A percentile compares a stretch with the other conserved stretches of the same genome.
phyloP scores from a whole-genome alignment of 148 eudicot species.

The Chenopodium album region DNA sequence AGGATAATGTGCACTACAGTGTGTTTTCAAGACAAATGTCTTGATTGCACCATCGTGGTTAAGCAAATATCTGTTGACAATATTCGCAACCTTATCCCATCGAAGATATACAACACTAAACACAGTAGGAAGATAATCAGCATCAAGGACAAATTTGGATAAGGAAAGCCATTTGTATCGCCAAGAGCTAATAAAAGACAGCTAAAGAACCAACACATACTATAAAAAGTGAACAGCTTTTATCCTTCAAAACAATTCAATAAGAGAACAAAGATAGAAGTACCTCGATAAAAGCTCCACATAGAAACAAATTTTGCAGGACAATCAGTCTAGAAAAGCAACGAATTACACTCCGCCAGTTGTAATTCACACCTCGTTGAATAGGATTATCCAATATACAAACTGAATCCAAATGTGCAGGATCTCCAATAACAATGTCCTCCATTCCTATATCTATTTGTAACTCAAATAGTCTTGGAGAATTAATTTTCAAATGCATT shows the following conservation, averaged over 20 bases:
- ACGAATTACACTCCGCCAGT: constrained; percentile 10
- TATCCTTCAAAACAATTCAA: neutral
- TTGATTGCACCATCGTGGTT: neutral
- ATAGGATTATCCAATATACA: neutral
- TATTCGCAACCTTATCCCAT: neutral
- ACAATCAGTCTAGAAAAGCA: constrained; percentile 3
- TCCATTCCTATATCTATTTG: neutral
- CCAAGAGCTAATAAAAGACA: constrained; percentile 16
- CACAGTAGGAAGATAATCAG: neutral
- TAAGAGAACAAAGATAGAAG: neutral
- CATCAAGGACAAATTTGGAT: neutral
- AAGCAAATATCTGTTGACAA: neutral
- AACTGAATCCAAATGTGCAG: neutral
- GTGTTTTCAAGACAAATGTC: neutral
- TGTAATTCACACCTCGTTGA: neutral
- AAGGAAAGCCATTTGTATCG: constrained; percentile 19
- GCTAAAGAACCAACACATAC: neutral
- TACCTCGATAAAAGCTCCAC: constrained; percentile 11
- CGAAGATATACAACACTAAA: neutral
- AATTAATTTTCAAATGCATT: constrained; percentile 4
- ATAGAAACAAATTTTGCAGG: neutral
- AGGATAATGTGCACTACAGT: neutral
- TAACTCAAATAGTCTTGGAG: neutral
- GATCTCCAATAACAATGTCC: neutral
- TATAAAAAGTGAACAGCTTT: neutral